Evolutionary conservation across 106 monocot genomes (phyloP).

Genomic region (Narthecium ossifragum): DNA sequence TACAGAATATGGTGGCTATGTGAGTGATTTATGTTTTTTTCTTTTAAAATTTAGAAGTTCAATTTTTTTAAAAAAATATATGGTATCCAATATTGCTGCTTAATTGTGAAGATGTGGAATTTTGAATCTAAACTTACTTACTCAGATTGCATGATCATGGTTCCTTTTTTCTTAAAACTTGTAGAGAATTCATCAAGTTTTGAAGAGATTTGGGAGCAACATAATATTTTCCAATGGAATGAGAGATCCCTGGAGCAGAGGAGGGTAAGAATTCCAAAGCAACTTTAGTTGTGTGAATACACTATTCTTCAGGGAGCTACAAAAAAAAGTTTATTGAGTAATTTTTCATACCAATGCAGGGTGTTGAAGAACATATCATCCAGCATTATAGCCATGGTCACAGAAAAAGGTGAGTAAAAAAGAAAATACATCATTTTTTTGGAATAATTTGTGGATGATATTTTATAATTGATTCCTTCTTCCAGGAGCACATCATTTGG

Average conservation of each 20-base stretch:
- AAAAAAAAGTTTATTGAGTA: neutral
- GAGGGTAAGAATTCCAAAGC: slow-evolving; percentile 55
- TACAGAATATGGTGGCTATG: slow-evolving; percentile 75
- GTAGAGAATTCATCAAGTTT: slow-evolving; percentile 68
- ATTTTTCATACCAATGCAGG: slow-evolving; percentile 27
- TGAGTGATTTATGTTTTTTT: slow-evolving; percentile 21
- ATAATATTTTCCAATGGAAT: slow-evolving; percentile 95
- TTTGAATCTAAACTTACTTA: neutral
- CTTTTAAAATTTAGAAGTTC: neutral
- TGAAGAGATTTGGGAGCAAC: slow-evolving; percentile 91
- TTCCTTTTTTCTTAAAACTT: too few species aligned
- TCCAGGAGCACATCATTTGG: slow-evolving; percentile 92
- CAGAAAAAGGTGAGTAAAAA: slow-evolving; percentile 49
- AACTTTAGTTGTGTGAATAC: too few species aligned
- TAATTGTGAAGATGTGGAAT: neutral
- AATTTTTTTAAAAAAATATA: neutral
- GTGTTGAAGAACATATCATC: slow-evolving; percentile 79
- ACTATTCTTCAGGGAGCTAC: neutral
- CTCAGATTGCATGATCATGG: too few species aligned
- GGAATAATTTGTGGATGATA: neutral
- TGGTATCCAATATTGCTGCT: neutral
- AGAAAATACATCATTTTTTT: neutral
- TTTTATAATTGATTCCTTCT: neutral
- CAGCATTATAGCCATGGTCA: slow-evolving; percentile 84
- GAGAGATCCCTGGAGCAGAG: slow-evolving; percentile 98